Percentiles rank a stretch among this genome's conserved stretches.
Conservation (phyloP, 805 yeast genomes). For the Kodamaea nitidulidarum region DNA sequence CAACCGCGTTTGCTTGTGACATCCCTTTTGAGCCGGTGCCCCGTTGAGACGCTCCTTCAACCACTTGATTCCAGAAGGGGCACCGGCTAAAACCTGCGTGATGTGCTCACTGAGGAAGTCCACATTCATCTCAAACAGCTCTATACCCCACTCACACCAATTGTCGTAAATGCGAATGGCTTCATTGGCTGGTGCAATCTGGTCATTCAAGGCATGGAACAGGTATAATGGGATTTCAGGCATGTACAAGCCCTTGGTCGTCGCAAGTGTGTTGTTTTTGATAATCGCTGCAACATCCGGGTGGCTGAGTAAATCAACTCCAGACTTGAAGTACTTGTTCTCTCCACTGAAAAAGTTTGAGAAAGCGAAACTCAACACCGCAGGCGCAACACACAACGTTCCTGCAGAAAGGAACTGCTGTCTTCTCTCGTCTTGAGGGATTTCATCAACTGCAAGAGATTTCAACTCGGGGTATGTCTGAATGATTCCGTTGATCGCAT, state of each 20-base stretch:
- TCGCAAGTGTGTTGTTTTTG: conserved; percentile 20
- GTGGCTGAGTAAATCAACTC: conserved; percentile 15
- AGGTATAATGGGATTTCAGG: conserved; percentile 13
- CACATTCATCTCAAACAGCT: conserved; percentile 9
- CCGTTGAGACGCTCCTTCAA: conserved; percentile 16
- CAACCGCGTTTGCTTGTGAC: conserved; percentile 37
- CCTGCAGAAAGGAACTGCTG: background rate
- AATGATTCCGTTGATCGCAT: conserved; percentile 29
- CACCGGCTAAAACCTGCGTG: conserved; percentile 14
- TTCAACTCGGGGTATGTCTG: conserved; percentile 27
- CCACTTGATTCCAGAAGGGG: conserved; percentile 18
- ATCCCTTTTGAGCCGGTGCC: conserved; percentile 15
- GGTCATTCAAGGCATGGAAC: conserved; percentile 12
- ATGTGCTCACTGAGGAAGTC: conserved; percentile 15
- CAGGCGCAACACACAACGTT: conserved; percentile 1
- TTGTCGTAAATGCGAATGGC: conserved; percentile 8
- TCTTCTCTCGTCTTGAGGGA: background rate
- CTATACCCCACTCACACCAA: conserved; percentile 12
- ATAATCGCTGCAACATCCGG: conserved; percentile 13
- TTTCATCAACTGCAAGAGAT: background rate
- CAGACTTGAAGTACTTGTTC: conserved; percentile 11
- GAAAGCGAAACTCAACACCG: background rate
- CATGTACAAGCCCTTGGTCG: conserved; percentile 8
- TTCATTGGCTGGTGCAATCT: conserved; percentile 11
- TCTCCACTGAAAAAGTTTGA: conserved; percentile 13